Evolutionary conservation across 2,329 filamentous ascomycete genomes (phyloP).

Genomic region (Pestalotiopsis sp.): DNA sequence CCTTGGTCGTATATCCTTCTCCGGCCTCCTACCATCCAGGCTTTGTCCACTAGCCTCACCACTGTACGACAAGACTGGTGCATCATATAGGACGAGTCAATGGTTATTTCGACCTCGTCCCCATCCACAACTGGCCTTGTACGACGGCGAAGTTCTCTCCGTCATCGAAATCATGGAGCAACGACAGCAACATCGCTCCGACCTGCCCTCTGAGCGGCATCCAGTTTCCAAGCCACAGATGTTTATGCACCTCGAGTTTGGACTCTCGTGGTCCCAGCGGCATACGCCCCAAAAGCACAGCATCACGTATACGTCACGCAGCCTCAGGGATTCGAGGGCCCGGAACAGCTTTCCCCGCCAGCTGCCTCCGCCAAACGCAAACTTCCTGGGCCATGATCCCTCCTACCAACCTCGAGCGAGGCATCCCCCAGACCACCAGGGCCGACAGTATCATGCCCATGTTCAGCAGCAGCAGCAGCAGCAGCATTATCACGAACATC

Average conservation of each 20-base stretch:
- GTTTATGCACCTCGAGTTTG: slow-evolving; percentile 53
- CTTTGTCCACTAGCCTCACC: too few relatives aligned
- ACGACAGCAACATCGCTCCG: slow-evolving; percentile 21
- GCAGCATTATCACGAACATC: slow-evolving; percentile 6
- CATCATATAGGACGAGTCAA: too few relatives aligned
- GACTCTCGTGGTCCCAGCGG: slow-evolving; percentile 49
- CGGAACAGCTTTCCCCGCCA: slow-evolving; percentile 44
- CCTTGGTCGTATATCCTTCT: too few relatives aligned
- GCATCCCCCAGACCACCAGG: slow-evolving; percentile 17
- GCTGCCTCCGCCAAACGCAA: slow-evolving; percentile 44
- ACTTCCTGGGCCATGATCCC: slow-evolving; percentile 37
- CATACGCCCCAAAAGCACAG: slow-evolving; percentile 43
- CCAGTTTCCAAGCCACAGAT: slow-evolving; percentile 39
- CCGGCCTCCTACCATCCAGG: too few relatives aligned
- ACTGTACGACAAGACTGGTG: too few relatives aligned
- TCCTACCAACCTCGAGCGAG: slow-evolving; percentile 26
- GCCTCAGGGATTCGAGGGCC: slow-evolving; percentile 39
- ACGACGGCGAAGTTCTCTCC: neutral
- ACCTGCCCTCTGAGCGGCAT: slow-evolving; percentile 26
- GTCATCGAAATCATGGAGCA: slow-evolving; percentile 21
- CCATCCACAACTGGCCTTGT: neutral
- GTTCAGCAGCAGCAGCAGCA: slow-evolving; percentile 18
- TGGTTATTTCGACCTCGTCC: neutral
- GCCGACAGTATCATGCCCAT: slow-evolving; percentile 6
- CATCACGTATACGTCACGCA: slow-evolving; percentile 47